These are phyloP conservation scores for Haplosporangium sp. DNA, from an alignment of 371 early-diverging fungal species.

Conservation along the genomic window DNA sequence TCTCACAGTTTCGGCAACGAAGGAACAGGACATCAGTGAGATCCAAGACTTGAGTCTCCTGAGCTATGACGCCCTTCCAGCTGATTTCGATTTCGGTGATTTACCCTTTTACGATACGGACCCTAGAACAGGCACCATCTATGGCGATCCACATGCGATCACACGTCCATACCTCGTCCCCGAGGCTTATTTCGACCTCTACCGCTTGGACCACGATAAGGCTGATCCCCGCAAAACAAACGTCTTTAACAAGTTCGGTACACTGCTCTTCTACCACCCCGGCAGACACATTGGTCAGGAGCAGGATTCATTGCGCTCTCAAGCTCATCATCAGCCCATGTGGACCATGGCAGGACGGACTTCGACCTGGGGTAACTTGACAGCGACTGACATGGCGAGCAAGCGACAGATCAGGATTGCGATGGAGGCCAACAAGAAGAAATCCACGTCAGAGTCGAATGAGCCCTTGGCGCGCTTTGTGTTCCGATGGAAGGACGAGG, in stretches of 20 bases:
- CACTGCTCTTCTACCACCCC: constrained; percentile 35
- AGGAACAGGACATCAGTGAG: neutral
- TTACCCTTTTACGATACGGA: constrained; percentile 49
- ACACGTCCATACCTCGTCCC: constrained; percentile 32
- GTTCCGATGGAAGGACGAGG: constrained; percentile 49
- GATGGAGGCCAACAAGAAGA: constrained; percentile 42
- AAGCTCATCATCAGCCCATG: constrained; percentile 11
- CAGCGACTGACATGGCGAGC: constrained; percentile 25
- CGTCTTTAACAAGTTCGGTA: constrained; percentile 39
- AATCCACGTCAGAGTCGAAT: constrained; percentile 7
- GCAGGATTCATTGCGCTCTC: constrained; percentile 33
- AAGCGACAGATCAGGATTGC: constrained; percentile 38
- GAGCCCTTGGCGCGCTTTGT: constrained; percentile 39
- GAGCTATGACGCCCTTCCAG: constrained; percentile 38
- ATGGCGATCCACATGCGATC: constrained; percentile 42
- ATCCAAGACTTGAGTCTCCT: constrained; percentile 19
- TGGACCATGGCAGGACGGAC: constrained; percentile 37
- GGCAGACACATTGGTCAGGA: constrained; percentile 45
- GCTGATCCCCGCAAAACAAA: constrained; percentile 29
- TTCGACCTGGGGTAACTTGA: constrained; percentile 40
- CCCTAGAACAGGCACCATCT: constrained; percentile 38
- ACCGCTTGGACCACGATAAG: constrained; percentile 25
- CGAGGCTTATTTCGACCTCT: constrained; percentile 28
- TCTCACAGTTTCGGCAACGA: neutral
- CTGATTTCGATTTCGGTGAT: constrained; percentile 49